Evolutionary conservation across 2,329 filamentous ascomycete species (phyloP), one percentile per base, ranked within the genome.

Genomic region (Seiridium unicorne): DNA sequence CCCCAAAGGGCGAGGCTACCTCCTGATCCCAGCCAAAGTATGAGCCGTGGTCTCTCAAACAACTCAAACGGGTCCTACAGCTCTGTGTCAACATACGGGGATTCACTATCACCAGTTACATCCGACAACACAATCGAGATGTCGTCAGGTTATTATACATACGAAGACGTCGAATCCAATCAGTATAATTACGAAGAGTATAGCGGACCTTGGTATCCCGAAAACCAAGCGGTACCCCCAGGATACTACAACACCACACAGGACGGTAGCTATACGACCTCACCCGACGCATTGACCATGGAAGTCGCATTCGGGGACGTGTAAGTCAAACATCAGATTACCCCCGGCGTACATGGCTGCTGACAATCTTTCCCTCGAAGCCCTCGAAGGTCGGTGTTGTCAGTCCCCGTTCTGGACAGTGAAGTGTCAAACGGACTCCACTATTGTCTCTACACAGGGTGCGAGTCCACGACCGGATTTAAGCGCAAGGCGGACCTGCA

Each of bases 401-500:
- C 10, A 5, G 3, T n/a, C 5, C 6, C 38, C 18, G 11, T 32
- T 3, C 1, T 6, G 13, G 36, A 42, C n/a, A 11, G 9, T 13
- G 42, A 35, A 13, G 4, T 26, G 18, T 31, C 44, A 11, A 38
- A 47, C 32, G 31, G n/a, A 47, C 13, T 7, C 5, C 55, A 57
- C 31, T n/a, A 53, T 5, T 59, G 57, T 36, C 26, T 53, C 6
- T 26, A 18, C 4, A 6, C 36, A n/a, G 57, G 47, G 32, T 86
- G 83, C 72, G 70, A 68, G 36, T 71, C 74, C 36, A 76, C 76
- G 55, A 74, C 75, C 1, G n/a, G 13, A 11, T 86, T 85, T 68
- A 77, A 76, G 66, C 79, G 84, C 38, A 76, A 77, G 57, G 83
- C 84, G 9, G 84, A 87, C 69, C 78, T 85, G 8, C 75, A 82